phyloP scores from a whole-genome alignment of 75 land plant species.

The Pinus taeda region DNA sequence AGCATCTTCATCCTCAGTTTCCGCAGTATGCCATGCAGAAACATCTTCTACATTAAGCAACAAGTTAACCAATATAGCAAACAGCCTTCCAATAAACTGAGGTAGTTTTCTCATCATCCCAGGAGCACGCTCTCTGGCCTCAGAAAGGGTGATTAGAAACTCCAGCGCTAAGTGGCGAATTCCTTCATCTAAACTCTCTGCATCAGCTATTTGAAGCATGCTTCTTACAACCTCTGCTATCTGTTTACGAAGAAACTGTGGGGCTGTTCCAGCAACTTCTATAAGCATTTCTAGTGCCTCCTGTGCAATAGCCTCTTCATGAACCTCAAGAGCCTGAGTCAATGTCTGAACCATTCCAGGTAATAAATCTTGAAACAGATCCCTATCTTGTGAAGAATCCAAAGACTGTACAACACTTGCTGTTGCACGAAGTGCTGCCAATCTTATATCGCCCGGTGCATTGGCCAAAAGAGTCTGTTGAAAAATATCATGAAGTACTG shows the following conservation, averaged over 20 bases:
- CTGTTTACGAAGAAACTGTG: slow-evolving; percentile 25
- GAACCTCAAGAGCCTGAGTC: slow-evolving; percentile 15
- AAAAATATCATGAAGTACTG: slow-evolving; percentile 21
- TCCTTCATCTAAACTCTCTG: slow-evolving; percentile 26
- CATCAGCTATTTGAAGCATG: slow-evolving; percentile 31
- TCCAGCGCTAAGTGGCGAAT: slow-evolving; percentile 26
- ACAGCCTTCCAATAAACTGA: slow-evolving; percentile 23
- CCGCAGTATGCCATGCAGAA: slow-evolving; percentile 29
- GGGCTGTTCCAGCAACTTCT: slow-evolving; percentile 27
- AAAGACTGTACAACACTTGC: slow-evolving; percentile 26
- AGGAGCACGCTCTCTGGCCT: slow-evolving; percentile 35
- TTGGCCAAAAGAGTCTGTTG: slow-evolving; percentile 25
- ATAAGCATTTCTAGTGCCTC: slow-evolving; percentile 38
- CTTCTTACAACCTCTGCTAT: slow-evolving; percentile 25
- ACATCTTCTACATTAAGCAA: slow-evolving; percentile 20
- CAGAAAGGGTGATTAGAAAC: slow-evolving; percentile 26
- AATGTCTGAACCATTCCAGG: slow-evolving; percentile 33
- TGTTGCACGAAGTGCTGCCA: slow-evolving; percentile 32
- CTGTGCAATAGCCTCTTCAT: slow-evolving; percentile 28
- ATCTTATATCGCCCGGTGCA: slow-evolving; percentile 13
- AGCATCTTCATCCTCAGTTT: slow-evolving; percentile 30
- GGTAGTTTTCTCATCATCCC: slow-evolving; percentile 33
- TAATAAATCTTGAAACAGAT: slow-evolving; percentile 18
- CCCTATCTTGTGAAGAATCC: slow-evolving; percentile 19
- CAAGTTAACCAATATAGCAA: slow-evolving; percentile 25